Evolutionary conservation across 2,329 filamentous ascomycete species (phyloP).

Genomic region (Pestalotiopsis sp.): DNA sequence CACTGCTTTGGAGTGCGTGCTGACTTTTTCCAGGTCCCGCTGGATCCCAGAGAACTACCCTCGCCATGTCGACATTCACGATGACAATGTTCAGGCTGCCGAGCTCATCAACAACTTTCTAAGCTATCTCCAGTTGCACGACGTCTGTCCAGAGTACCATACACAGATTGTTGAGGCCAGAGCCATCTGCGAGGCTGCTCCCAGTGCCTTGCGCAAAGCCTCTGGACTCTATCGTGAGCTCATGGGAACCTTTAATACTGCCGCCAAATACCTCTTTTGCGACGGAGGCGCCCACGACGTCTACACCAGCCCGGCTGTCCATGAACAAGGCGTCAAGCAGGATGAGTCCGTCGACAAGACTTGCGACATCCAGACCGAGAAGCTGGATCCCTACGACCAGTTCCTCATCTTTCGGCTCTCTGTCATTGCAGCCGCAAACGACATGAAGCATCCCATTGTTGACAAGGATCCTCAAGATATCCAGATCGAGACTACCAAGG

Average conservation of each 20-base stretch:
- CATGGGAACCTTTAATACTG: slow-evolving; percentile 81
- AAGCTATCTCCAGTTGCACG: slow-evolving; percentile 81
- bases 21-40: slow-evolving; percentile 47
- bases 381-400: slow-evolving; percentile 39
- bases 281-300: slow-evolving; percentile 29
- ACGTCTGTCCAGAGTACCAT: slow-evolving; percentile 81
- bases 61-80: slow-evolving; percentile 49
- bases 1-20: background rate
- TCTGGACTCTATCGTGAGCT: slow-evolving; percentile 53
- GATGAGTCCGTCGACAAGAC: background rate
- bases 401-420: slow-evolving; percentile 47
- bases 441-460: slow-evolving; percentile 31
- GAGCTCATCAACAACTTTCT: slow-evolving; percentile 82
- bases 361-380: slow-evolving; percentile 32
- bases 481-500: slow-evolving; percentile 46
- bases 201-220: slow-evolving; percentile 66
- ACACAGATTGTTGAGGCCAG: slow-evolving; percentile 69
- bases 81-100: slow-evolving; percentile 60
- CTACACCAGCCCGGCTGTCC: slow-evolving; percentile 20
- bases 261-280: slow-evolving; percentile 70
- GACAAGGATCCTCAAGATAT: slow-evolving; percentile 33
- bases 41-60: slow-evolving; percentile 56
- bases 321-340: slow-evolving; percentile 19
- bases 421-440: slow-evolving; percentile 33
- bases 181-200: slow-evolving; percentile 66